phyloP scores from a whole-genome alignment of 768 basidiomycete species.

The Boletus insuetus region DNA sequence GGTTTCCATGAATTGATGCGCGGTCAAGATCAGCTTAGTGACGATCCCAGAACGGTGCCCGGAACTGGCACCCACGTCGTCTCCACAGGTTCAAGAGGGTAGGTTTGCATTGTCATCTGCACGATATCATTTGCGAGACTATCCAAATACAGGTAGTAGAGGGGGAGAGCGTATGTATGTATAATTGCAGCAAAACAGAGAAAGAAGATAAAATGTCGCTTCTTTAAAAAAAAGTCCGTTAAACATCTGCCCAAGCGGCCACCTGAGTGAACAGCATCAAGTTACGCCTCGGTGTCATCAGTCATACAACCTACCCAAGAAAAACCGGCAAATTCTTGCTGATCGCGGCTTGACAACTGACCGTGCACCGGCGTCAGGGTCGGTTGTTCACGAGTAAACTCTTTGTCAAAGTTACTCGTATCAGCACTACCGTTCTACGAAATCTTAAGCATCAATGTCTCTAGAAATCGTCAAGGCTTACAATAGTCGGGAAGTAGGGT shows the following conservation, averaged over 20 bases:
- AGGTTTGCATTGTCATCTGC: slow-evolving; percentile 27
- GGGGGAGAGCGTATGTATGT: slow-evolving; percentile 26
- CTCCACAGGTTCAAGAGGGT: slow-evolving; percentile 28
- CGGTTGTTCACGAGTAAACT: slow-evolving; percentile 95
- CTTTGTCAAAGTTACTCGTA: slow-evolving; percentile 93
- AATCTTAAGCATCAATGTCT: slow-evolving; percentile 7
- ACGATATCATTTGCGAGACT: slow-evolving; percentile 28
- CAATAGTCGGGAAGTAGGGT: slow-evolving; percentile 96
- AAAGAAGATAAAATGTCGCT: slow-evolving; percentile 25
- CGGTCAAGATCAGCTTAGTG: slow-evolving; percentile 37
- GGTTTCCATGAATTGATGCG: slow-evolving; percentile 79
- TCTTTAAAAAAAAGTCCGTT: slow-evolving; percentile 25
- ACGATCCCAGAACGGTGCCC: slow-evolving; percentile 41
- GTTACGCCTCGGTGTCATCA: neutral
- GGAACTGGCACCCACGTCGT: slow-evolving; percentile 74
- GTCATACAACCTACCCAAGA: slow-evolving; percentile 65
- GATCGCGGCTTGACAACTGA: slow-evolving; percentile 84
- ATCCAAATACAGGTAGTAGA: slow-evolving; percentile 39
- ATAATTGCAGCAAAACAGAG: slow-evolving; percentile 35
- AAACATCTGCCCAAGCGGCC: slow-evolving; percentile 60
- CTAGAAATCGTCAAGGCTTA: slow-evolving; percentile 38
- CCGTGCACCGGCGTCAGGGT: slow-evolving; percentile 97
- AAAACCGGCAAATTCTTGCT: slow-evolving; percentile 95
- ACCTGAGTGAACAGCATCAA: slow-evolving; percentile 13
- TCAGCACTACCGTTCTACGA: slow-evolving; percentile 77